Percentiles rank a stretch among this genome's conserved stretches.
Conservation (phyloP, 345 rosid genomes). For the Populus davidiana region DNA sequence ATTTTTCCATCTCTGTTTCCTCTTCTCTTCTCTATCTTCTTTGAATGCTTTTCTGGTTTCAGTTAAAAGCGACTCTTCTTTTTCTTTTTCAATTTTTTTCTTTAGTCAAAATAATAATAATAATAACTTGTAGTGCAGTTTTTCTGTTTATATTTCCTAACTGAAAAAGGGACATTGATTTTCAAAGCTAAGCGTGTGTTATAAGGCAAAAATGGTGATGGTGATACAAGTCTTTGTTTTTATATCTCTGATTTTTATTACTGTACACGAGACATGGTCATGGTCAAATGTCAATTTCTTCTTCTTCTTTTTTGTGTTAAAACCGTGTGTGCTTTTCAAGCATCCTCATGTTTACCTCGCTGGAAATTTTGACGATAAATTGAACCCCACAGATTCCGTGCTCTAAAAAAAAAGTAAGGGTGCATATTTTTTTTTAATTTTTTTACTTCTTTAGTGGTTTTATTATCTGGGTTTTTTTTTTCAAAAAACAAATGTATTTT, state of each 20-base stretch:
- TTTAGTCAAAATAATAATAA: not conserved
- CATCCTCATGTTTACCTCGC: not conserved
- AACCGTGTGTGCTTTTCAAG: not conserved
- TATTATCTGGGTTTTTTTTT: not conserved
- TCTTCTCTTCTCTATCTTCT: not conserved
- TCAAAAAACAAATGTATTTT: not conserved
- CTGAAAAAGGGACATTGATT: constrained; percentile 18
- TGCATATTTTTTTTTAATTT: too few species aligned
- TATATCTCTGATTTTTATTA: constrained; percentile 15
- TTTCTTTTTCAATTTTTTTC: not conserved
- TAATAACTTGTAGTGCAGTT: not conserved
- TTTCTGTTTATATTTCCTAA: constrained; percentile 21
- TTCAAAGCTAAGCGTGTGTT: constrained; percentile 16
- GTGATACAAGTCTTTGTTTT: constrained; percentile 17
- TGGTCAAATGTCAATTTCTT: constrained; percentile 20
- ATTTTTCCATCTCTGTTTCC: not conserved
- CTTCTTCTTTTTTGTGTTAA: not conserved
- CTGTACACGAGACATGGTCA: not conserved
- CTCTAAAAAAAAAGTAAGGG: too few species aligned
- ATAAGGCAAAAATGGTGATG: constrained; percentile 21
- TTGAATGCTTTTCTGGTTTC: too few species aligned
- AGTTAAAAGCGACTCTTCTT: too few species aligned
- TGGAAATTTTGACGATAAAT: constrained; percentile 9
- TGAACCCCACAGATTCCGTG: not conserved
- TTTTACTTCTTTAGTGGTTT: not conserved